Percentiles rank a stretch among this genome's conserved stretches.
phyloP scores from a whole-genome alignment of 306 rosid genomes.

The Gleditsia sinensis region DNA sequence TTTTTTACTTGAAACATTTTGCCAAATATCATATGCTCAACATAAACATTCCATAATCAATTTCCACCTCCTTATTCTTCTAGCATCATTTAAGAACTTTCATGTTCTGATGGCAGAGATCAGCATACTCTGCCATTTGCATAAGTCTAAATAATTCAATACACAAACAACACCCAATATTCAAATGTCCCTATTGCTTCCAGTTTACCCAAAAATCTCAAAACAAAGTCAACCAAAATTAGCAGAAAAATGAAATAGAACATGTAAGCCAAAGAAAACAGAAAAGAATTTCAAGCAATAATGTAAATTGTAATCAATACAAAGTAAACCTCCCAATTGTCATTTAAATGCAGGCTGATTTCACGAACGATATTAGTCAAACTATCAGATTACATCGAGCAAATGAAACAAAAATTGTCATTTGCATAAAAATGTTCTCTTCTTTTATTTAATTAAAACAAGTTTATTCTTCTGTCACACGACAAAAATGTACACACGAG shows the following conservation, averaged over 20 bases:
- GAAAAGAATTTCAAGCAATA: slow-evolving; percentile 2
- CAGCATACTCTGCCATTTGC: neutral
- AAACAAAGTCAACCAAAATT: slow-evolving; percentile 11
- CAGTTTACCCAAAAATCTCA: neutral
- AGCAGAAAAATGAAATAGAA: neutral
- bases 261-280: neutral
- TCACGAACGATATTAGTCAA: too few relatives aligned
- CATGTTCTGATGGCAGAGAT: neutral
- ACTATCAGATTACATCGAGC: too few relatives aligned
- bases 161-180: neutral
- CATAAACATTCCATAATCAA: too few relatives aligned
- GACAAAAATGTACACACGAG: too few relatives aligned
- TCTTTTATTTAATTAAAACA: too few relatives aligned
- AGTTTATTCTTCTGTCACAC: too few relatives aligned
- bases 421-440: too few relatives aligned
- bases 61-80: neutral
- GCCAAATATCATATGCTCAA: too few relatives aligned
- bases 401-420: too few relatives aligned
- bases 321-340: slow-evolving; percentile 18
- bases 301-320: neutral
- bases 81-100: too few relatives aligned
- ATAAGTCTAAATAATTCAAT: neutral
- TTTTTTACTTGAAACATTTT: too few relatives aligned
- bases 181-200: neutral
- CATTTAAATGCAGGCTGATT: too few relatives aligned